Evolutionary conservation across 805 yeast genomes (phyloP).

Genomic region (Priceomyces medius): DNA sequence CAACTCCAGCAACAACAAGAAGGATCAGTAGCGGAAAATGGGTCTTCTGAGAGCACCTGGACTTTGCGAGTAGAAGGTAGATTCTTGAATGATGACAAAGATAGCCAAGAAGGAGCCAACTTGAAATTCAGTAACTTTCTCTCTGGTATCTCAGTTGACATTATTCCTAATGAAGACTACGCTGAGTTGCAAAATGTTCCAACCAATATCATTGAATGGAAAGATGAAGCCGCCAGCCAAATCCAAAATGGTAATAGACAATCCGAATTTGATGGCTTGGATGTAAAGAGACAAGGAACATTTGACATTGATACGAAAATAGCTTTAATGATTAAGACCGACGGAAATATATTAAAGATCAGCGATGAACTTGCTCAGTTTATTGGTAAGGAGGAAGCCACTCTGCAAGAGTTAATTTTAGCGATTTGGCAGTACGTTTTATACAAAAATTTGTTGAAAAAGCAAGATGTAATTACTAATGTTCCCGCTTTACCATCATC

Average conservation of each 20-base stretch:
- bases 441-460: slow-evolving; percentile 54
- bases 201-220: slow-evolving; percentile 79
- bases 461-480: slow-evolving; percentile 26
- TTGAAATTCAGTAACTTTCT: slow-evolving; percentile 75
- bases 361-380: slow-evolving; percentile 65
- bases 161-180: slow-evolving; percentile 44
- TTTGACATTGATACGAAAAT: slow-evolving; percentile 59
- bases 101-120: slow-evolving; percentile 11
- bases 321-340: slow-evolving; percentile 71
- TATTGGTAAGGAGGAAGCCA: slow-evolving; percentile 73
- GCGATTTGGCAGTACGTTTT: slow-evolving; percentile 78
- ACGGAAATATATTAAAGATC: slow-evolving; percentile 63
- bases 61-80: slow-evolving; percentile 87
- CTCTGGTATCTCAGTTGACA: slow-evolving; percentile 81
- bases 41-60: slow-evolving; percentile 60
- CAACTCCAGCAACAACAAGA: slow-evolving; percentile 25
- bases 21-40: slow-evolving; percentile 15
- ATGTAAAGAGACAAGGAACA: slow-evolving; percentile 75
- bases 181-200: slow-evolving; percentile 30
- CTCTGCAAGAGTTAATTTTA: slow-evolving; percentile 83
- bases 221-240: slow-evolving; percentile 50
- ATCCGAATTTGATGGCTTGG: slow-evolving; percentile 76
- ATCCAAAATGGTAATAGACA: slow-evolving; percentile 16
- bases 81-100: slow-evolving; percentile 51
- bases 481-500: slow-evolving; percentile 41